Evolutionary conservation across 805 yeast species (phyloP).

Genomic region (Deakozyma indianensis): DNA sequence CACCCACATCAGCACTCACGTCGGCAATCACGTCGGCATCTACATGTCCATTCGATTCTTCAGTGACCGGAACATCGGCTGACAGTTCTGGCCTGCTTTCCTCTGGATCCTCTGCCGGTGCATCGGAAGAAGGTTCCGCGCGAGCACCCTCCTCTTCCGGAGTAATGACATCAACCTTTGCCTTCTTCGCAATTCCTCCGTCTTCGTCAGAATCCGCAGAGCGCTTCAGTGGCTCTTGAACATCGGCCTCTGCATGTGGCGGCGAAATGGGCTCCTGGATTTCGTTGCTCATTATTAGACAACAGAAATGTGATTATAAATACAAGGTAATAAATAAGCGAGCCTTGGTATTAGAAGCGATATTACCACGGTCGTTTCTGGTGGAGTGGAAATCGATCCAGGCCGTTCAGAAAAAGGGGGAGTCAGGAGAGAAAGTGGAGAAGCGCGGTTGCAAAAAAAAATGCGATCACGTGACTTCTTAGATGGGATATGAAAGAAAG

Average conservation of each 20-base stretch:
- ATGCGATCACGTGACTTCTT: neutral
- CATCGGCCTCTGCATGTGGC: neutral
- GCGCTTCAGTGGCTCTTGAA: neutral
- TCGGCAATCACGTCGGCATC: neutral
- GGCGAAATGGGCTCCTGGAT: neutral
- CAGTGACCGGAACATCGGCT: neutral
- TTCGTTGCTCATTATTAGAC: neutral
- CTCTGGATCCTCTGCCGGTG: neutral
- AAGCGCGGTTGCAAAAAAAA: no score
- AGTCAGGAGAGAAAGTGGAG: no score
- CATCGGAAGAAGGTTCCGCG: neutral
- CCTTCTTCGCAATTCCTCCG: neutral
- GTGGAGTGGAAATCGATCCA: no score
- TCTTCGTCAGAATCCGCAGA: neutral
- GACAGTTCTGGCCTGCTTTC: neutral
- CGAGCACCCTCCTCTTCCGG: conserved; percentile 2
- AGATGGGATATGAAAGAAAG: neutral
- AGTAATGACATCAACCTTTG: conserved; percentile 1
- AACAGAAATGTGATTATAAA: neutral
- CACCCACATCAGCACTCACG: neutral
- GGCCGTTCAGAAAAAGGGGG: no score
- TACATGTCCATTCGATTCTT: neutral
- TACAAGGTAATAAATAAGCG: conserved; percentile 1
- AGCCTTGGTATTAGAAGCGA: no score
- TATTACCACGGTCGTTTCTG: no score